A percentile compares a stretch with the other conserved stretches of the same genome.
Evolutionary conservation across 1,284 basidiomycete genomes (phyloP).

Genomic region (Cystobasidiaceae sp.): DNA sequence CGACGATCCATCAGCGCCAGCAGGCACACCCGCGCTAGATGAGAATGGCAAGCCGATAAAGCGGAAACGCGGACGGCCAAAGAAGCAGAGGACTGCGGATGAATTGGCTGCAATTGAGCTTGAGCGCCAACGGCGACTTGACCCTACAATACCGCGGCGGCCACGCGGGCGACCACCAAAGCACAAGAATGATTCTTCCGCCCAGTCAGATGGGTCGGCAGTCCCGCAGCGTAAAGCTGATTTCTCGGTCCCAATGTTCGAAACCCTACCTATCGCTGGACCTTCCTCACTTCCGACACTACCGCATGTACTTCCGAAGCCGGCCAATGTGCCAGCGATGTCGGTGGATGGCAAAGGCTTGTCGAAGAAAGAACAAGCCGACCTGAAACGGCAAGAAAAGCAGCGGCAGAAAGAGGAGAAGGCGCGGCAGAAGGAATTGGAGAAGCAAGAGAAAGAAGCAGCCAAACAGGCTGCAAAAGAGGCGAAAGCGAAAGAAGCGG

Average conservation of each 20-base stretch:
- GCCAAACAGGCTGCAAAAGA: slow-evolving; percentile 24
- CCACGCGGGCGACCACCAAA: slow-evolving; percentile 32
- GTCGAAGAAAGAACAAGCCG: slow-evolving; percentile 24
- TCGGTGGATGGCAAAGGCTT: neutral
- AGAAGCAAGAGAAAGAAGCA: slow-evolving; percentile 22
- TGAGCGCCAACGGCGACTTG: slow-evolving; percentile 2
- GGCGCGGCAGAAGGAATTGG: slow-evolving; percentile 4
- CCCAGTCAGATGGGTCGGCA: neutral
- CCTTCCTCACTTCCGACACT: too few relatives aligned
- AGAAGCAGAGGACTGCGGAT: slow-evolving; percentile 22
- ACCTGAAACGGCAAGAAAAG: slow-evolving; percentile 3
- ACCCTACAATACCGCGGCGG: slow-evolving; percentile 10
- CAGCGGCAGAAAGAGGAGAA: slow-evolving; percentile 21
- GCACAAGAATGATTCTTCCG: slow-evolving; percentile 20
- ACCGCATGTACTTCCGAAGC: neutral
- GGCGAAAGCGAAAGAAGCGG: slow-evolving; percentile 11
- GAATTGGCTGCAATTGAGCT: slow-evolving; percentile 11
- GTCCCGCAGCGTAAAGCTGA: too few relatives aligned
- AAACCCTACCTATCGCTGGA: too few relatives aligned
- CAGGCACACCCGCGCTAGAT: neutral
- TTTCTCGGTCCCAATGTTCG: too few relatives aligned
- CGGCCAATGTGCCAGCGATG: neutral
- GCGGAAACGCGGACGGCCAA: slow-evolving; percentile 23
- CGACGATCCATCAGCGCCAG: neutral
- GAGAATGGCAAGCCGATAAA: slow-evolving; percentile 17